These are phyloP conservation scores for Ophiobolus disseminans DNA, from an alignment of 2,329 filamentous ascomycete species.

Conservation along the genomic window DNA sequence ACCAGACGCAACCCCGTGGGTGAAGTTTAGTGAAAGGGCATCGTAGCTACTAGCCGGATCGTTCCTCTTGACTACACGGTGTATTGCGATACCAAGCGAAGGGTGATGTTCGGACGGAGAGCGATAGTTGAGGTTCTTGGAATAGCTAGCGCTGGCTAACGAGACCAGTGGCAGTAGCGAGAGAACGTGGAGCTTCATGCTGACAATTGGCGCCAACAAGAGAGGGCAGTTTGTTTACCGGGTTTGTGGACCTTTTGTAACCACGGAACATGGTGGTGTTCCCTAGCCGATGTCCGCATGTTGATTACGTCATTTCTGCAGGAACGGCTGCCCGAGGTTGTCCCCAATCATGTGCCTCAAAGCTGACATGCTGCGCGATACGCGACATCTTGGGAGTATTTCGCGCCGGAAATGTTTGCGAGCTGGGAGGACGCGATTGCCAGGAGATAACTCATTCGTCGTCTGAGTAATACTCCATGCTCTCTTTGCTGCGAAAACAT, in stretches of 20 bases:
- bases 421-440: too few relatives aligned
- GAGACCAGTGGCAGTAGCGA: constrained; percentile 23
- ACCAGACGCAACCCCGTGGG: constrained; percentile 57
- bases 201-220: constrained; percentile 10
- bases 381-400: neutral
- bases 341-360: constrained; percentile 3
- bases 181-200: constrained; percentile 39
- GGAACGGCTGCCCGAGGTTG: neutral
- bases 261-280: neutral
- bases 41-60: constrained; percentile 31
- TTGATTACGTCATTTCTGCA: constrained; percentile 4
- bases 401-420: too few relatives aligned
- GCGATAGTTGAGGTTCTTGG: constrained; percentile 69
- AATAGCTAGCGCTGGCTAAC: constrained; percentile 35
- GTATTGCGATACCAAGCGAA: constrained; percentile 68
- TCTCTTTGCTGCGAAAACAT: too few relatives aligned
- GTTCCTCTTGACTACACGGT: constrained; percentile 64
- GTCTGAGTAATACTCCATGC: too few relatives aligned
- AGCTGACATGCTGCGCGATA: neutral
- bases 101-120: constrained; percentile 71
- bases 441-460: too few relatives aligned
- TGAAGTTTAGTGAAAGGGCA: constrained; percentile 38
- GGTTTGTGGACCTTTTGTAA: constrained; percentile 30
- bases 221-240: constrained; percentile 5
- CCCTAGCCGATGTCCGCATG: neutral